Percentiles rank a stretch among this genome's conserved stretches.
Evolutionary conservation across 1,139 yeast species (phyloP).

Genomic region (Kurtzmaniella quercitrusa): DNA sequence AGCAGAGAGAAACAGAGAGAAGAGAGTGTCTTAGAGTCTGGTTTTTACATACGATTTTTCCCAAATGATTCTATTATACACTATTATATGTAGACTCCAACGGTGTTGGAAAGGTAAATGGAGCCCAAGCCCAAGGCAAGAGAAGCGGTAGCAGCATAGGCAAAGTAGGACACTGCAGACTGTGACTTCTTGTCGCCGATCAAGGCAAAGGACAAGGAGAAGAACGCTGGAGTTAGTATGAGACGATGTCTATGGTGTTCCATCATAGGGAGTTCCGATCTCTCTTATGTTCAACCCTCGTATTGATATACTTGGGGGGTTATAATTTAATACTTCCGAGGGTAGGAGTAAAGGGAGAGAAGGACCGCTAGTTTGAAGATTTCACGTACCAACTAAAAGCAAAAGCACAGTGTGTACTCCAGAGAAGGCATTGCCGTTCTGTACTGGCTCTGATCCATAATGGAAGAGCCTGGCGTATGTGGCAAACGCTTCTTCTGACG

Average conservation of each 20-base stretch:
- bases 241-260: background rate
- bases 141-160: slow-evolving; percentile 34
- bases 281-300: too few species aligned
- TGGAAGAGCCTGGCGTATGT: slow-evolving; percentile 19
- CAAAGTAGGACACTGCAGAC: slow-evolving; percentile 22
- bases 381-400: slow-evolving; percentile 19
- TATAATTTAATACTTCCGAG: too few species aligned
- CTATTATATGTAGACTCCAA: slow-evolving; percentile 41
- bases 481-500: slow-evolving; percentile 24
- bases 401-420: slow-evolving; percentile 15
- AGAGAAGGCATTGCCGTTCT: slow-evolving; percentile 13
- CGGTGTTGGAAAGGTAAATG: slow-evolving; percentile 36
- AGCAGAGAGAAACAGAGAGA: background rate
- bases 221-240: slow-evolving; percentile 28
- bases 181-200: slow-evolving; percentile 33
- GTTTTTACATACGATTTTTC: background rate
- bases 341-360: background rate
- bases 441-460: slow-evolving; percentile 23
- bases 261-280: too few species aligned
- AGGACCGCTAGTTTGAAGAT: too few species aligned
- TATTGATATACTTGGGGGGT: too few species aligned
- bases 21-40: background rate
- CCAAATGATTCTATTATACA: background rate
- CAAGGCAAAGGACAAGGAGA: slow-evolving; percentile 33
- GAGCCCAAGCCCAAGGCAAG: slow-evolving; percentile 36